These are phyloP conservation scores for Stemphylium beticola DNA, from an alignment of 2,329 filamentous ascomycete genomes.

Conservation along the genomic window DNA sequence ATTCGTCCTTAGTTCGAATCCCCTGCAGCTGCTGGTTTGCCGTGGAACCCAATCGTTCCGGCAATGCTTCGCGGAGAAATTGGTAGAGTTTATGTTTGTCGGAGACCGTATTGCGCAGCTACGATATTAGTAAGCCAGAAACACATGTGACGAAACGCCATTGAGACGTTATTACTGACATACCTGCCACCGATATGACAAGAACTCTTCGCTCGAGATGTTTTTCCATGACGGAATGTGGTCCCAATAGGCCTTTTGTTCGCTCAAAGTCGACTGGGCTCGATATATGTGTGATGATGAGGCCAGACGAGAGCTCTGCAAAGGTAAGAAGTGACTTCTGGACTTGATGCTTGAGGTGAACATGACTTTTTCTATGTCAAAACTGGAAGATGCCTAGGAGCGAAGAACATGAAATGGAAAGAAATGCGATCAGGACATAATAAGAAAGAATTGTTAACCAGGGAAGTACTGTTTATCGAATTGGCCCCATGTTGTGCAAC, in stretches of 20 bases:
- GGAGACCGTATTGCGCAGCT: constrained; percentile 60
- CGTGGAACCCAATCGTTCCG: constrained; percentile 54
- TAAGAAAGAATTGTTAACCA: neutral
- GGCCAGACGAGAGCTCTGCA: neutral
- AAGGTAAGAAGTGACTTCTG: constrained; percentile 1
- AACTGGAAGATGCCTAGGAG: neutral
- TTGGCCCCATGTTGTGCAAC: neutral
- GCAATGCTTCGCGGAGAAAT: constrained; percentile 60
- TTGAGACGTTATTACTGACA: constrained; percentile 30
- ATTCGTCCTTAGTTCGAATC: constrained; percentile 58
- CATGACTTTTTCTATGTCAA: constrained; percentile 6
- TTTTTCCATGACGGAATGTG: constrained; percentile 58
- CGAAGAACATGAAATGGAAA: neutral
- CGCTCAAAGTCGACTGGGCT: constrained; percentile 17
- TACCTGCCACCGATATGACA: constrained; percentile 63
- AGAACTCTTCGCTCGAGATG: constrained; percentile 56
- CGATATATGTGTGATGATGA: constrained; percentile 6
- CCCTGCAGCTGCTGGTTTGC: constrained; percentile 38
- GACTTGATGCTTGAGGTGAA: neutral
- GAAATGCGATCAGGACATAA: neutral
- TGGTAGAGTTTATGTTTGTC: constrained; percentile 54
- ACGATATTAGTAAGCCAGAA: neutral
- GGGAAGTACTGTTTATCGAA: neutral
- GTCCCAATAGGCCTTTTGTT: constrained; percentile 56
- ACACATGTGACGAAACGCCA: neutral